A percentile compares a stretch with the other conserved stretches of the same genome.
Conservation (phyloP, 805 yeast genomes). For the Geotrichum ghanense region DNA sequence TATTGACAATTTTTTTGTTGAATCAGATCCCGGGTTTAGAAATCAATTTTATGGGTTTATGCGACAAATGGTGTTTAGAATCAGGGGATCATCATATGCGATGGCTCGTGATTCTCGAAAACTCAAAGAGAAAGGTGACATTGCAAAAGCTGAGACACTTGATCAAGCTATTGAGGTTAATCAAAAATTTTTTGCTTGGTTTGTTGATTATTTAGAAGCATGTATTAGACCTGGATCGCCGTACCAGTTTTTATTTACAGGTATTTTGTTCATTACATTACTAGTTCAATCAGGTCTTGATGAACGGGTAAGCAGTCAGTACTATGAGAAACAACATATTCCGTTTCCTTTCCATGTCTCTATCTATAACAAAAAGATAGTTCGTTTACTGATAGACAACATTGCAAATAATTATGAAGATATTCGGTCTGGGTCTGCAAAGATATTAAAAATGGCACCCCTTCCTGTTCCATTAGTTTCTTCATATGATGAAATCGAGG, state of each 20-base stretch:
- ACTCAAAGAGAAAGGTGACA: conserved; percentile 15
- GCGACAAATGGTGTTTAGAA: conserved; percentile 49
- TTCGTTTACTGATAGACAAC: conserved; percentile 46
- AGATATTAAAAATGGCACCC: conserved; percentile 38
- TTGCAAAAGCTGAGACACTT: conserved; percentile 3
- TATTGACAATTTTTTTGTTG: conserved; percentile 45
- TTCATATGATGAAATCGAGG: conserved; percentile 14
- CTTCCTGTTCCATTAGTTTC: conserved; percentile 19
- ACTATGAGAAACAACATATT: conserved; percentile 33
- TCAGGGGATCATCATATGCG: conserved; percentile 59
- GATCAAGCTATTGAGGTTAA: conserved; percentile 19
- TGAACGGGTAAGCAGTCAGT: conserved; percentile 26
- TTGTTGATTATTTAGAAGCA: conserved; percentile 27
- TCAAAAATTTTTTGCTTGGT: conserved; percentile 30
- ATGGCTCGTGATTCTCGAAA: conserved; percentile 40
- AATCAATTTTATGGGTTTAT: conserved; percentile 52
- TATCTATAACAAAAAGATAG: conserved; percentile 30
- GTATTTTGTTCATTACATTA: conserved; percentile 31
- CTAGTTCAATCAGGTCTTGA: conserved; percentile 50
- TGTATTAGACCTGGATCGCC: conserved; percentile 46
- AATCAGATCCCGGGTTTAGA: conserved; percentile 55
- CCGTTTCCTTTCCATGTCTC: conserved; percentile 38
- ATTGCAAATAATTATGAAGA: conserved; percentile 68
- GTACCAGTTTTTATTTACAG: conserved; percentile 28
- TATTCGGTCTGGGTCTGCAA: conserved; percentile 43